These are phyloP conservation scores for Didymella segeticola DNA, from an alignment of 2,329 filamentous ascomycete species.

Conservation along the genomic window DNA sequence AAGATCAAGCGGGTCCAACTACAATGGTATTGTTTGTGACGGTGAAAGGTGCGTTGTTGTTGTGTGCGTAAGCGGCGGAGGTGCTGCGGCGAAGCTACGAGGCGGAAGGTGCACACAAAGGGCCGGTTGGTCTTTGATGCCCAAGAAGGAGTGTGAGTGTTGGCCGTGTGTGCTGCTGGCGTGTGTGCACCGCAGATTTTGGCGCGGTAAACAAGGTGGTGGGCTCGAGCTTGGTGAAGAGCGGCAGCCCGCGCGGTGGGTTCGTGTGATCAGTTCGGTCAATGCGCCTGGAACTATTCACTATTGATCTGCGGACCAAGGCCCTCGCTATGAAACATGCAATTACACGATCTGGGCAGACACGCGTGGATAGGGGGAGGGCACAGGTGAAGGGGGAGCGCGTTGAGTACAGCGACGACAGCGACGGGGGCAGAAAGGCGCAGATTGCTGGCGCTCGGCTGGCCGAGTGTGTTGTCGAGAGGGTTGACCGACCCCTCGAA, in stretches of 20 bases:
- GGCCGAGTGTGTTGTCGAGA: slow-evolving; percentile 19
- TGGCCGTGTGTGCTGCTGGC: neutral
- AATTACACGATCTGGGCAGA: slow-evolving; percentile 24
- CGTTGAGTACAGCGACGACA: slow-evolving; percentile 31
- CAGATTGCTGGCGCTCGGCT: slow-evolving; percentile 36
- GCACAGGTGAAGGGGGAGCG: slow-evolving; percentile 21
- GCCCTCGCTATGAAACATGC: slow-evolving; percentile 25
- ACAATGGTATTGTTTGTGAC: slow-evolving; percentile 5
- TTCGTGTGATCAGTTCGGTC: slow-evolving; percentile 22
- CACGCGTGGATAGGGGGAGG: slow-evolving; percentile 24
- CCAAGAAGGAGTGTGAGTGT: neutral
- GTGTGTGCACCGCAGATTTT: slow-evolving; percentile 14
- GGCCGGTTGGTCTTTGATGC: neutral
- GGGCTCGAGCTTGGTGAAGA: slow-evolving; percentile 30
- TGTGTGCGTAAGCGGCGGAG: neutral
- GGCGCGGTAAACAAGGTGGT: slow-evolving; percentile 6
- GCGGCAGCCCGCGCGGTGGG: slow-evolving; percentile 14
- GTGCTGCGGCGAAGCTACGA: slow-evolving; percentile 7
- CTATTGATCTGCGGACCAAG: slow-evolving; percentile 30
- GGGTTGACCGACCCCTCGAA: too few species aligned
- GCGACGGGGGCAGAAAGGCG: slow-evolving; percentile 25
- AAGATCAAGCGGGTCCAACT: neutral
- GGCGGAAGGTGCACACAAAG: neutral
- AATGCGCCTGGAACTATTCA: slow-evolving; percentile 39
- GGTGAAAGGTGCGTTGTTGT: slow-evolving; percentile 2